These are phyloP conservation scores for Schizophyllum commune DNA, from an alignment of 1,284 basidiomycete species.

Conservation along the genomic window DNA sequence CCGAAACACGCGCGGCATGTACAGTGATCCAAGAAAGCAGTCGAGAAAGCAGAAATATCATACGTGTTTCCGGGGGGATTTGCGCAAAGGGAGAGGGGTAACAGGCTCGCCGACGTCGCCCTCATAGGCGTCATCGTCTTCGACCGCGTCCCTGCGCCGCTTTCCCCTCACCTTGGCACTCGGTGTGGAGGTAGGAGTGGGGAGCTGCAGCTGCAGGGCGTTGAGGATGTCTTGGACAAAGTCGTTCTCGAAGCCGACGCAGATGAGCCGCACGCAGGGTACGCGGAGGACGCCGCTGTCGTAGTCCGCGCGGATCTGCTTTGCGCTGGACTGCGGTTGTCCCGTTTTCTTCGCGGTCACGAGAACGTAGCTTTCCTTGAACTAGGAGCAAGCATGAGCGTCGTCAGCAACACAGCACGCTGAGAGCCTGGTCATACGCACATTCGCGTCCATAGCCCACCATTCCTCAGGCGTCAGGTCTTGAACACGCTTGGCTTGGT, in stretches of 20 bases:
- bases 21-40: neutral
- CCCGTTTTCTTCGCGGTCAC: conserved; percentile 28
- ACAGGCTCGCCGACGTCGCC: neutral
- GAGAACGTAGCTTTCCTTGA: conserved; percentile 25
- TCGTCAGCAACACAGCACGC: no score
- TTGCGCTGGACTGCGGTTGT: conserved; percentile 20
- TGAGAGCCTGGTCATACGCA: no score
- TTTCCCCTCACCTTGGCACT: neutral
- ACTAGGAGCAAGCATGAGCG: no score
- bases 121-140: neutral
- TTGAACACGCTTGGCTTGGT: conserved; percentile 26
- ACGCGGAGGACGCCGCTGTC: conserved; percentile 30
- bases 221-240: neutral
- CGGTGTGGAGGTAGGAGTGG: neutral
- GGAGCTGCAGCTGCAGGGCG: neutral
- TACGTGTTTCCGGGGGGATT: neutral
- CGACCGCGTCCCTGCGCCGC: neutral
- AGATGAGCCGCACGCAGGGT: conserved; percentile 39
- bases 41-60: neutral
- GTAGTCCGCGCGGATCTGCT: conserved; percentile 30
- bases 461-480: conserved; percentile 31
- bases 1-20: no score
- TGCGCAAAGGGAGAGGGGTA: neutral
- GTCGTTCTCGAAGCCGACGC: conserved; percentile 31
- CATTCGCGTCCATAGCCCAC: conserved; percentile 25